A percentile compares a stretch with the other conserved stretches of the same genome.
Conservation (phyloP, 2,329 filamentous ascomycete species). For the Pseudogymnoascus sp. region DNA sequence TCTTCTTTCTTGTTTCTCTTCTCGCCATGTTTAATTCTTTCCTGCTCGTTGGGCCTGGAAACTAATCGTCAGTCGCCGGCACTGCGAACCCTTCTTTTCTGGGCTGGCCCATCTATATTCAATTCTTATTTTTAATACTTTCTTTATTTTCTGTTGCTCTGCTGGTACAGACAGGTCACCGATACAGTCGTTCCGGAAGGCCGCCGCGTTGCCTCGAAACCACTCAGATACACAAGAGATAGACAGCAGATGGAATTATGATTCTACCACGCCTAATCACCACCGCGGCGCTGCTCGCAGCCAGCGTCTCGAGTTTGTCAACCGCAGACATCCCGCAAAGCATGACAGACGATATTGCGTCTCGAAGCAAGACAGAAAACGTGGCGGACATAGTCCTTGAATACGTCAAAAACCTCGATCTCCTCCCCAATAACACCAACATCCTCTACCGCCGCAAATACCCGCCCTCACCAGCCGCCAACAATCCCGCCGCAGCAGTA, state of each 20-base stretch:
- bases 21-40: conserved; percentile 7
- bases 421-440: neutral
- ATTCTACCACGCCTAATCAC: conserved; percentile 5
- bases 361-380: neutral
- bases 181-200: neutral
- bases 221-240: neutral
- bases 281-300: neutral
- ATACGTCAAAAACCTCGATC: conserved; percentile 1
- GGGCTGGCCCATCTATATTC: conserved; percentile 6
- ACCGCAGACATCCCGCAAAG: neutral
- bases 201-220: neutral
- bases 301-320: neutral
- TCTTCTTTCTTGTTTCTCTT: neutral
- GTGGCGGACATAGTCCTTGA: neutral
- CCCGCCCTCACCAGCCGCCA: neutral
- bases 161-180: neutral
- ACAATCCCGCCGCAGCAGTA: neutral
- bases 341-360: neutral
- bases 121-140: neutral
- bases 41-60: conserved; percentile 1
- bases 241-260: neutral
- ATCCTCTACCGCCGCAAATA: neutral
- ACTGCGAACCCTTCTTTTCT: neutral
- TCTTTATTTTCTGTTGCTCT: neutral
- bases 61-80: neutral